Evolutionary conservation across 176 grass and related monocot genomes (phyloP).

Genomic region (Zizania latifolia): DNA sequence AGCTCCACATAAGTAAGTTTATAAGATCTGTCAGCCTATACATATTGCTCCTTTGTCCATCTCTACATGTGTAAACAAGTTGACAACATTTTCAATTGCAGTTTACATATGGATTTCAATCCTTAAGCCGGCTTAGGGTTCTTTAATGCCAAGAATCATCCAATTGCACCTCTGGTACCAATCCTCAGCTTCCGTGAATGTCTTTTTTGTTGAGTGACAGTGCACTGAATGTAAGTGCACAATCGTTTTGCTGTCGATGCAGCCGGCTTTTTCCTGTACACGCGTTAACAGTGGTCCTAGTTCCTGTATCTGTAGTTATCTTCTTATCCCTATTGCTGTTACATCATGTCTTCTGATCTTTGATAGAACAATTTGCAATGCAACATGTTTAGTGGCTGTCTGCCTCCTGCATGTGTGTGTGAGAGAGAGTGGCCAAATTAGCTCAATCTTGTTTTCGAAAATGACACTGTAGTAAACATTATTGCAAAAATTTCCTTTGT

Average conservation of each 20-base stretch:
- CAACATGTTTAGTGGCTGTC: constrained; percentile 29
- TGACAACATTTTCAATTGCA: background rate
- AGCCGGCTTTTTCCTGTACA: background rate
- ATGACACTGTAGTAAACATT: background rate
- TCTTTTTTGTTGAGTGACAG: background rate
- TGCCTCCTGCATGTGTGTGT: constrained; percentile 10
- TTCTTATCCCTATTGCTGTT: constrained; percentile 7
- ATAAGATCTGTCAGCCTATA: background rate
- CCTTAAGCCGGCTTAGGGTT: background rate
- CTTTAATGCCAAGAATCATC: background rate
- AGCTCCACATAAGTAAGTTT: background rate
- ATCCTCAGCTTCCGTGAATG: background rate
- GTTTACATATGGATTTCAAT: background rate
- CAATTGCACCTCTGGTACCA: background rate
- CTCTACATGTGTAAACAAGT: background rate
- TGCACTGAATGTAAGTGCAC: background rate
- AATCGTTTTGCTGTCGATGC: background rate
- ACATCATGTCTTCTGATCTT: constrained; percentile 16
- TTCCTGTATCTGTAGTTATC: background rate
- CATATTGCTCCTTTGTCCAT: background rate
- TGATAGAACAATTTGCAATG: constrained; percentile 2
- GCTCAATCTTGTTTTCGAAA: background rate
- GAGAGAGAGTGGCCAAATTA: background rate
- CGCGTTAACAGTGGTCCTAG: constrained; percentile 17
- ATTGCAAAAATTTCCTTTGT: background rate